Conservation (phyloP, 768 basidiomycete species). For the Termitomyces sp. region DNA sequence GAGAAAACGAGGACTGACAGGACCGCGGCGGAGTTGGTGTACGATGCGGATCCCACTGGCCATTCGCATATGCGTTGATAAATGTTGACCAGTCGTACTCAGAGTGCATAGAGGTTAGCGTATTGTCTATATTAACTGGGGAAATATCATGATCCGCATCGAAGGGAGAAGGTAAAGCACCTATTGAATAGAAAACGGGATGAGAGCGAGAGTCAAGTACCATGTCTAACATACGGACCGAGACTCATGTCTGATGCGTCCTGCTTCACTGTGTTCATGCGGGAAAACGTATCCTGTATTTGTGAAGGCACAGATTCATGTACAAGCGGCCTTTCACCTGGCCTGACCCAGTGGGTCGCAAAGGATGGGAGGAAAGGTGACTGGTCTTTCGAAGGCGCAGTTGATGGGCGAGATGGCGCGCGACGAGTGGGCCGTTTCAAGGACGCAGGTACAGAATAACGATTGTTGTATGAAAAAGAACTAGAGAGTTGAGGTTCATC, state of each 20-base stretch:
- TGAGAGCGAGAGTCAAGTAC: background rate
- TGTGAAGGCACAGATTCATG: background rate
- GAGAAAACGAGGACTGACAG: conserved; percentile 7
- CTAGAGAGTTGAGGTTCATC: background rate
- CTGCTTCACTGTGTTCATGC: conserved; percentile 21
- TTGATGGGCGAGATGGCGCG: conserved; percentile 27
- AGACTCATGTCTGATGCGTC: conserved; percentile 17
- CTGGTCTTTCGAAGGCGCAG: conserved; percentile 38
- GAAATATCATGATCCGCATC: conserved; percentile 6
- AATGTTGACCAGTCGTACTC: conserved; percentile 70
- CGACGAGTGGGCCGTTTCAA: conserved; percentile 14
- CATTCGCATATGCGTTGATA: conserved; percentile 67
- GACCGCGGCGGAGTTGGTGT: conserved; percentile 54
- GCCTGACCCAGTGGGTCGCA: conserved; percentile 13
- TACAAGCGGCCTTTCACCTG: background rate
- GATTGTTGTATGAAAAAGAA: background rate
- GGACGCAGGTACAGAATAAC: background rate
- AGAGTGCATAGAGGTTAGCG: conserved; percentile 9
- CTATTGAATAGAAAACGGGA: conserved; percentile 6
- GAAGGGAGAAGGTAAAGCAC: conserved; percentile 17
- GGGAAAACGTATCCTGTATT: conserved; percentile 6
- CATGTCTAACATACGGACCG: conserved; percentile 13
- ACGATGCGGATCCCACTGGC: conserved; percentile 75
- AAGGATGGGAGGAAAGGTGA: conserved; percentile 35
- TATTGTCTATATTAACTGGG: background rate